phyloP scores from a whole-genome alignment of 305 asterid species.

The Stenogyne calaminthoides region DNA sequence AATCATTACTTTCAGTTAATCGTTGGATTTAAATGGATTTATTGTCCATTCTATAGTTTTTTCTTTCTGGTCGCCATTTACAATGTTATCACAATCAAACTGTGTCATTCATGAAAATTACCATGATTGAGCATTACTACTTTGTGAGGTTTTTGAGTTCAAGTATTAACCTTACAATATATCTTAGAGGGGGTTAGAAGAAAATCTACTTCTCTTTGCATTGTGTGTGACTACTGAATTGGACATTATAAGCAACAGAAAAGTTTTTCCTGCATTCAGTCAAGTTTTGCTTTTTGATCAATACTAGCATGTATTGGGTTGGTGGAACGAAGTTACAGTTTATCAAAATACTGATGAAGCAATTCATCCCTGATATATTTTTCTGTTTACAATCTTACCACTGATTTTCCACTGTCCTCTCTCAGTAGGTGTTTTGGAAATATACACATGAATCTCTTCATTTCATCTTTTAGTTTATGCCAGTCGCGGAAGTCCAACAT shows the following conservation, averaged over 20 bases:
- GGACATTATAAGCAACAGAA: not conserved
- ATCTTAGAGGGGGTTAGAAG: not conserved
- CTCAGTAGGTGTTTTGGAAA: not conserved
- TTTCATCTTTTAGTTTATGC: not conserved
- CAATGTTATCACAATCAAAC: not conserved
- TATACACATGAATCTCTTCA: not conserved
- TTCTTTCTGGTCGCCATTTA: not conserved
- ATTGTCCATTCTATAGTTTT: not conserved
- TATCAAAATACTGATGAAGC: not conserved
- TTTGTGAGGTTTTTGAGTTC: not conserved
- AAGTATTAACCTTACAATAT: not conserved
- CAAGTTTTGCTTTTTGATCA: not conserved
- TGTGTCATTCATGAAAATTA: not conserved
- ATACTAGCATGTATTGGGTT: not conserved
- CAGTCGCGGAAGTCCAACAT: not conserved
- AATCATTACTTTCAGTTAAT: not conserved
- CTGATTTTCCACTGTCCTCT: not conserved
- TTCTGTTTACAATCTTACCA: not conserved
- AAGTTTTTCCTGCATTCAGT: not conserved
- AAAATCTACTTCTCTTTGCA: not conserved
- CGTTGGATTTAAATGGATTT: not conserved
- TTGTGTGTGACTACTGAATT: not conserved
- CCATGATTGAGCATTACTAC: not conserved
- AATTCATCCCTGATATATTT: not conserved
- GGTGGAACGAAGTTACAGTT: not conserved